Evolutionary conservation across 176 grass and related monocot genomes (phyloP).

Genomic region (Avena sativa): DNA sequence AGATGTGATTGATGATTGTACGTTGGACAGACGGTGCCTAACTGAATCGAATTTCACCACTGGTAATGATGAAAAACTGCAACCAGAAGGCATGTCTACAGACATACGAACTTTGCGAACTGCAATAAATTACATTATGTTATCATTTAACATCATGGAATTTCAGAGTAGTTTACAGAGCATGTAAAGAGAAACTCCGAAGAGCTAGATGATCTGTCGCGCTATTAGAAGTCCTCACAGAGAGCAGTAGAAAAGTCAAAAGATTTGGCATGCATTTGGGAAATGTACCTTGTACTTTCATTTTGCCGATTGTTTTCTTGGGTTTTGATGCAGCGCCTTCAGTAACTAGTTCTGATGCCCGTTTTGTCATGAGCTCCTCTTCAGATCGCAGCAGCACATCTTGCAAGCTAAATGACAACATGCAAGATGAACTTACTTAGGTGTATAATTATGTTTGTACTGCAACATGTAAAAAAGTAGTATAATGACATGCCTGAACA

Average conservation of each 20-base stretch:
- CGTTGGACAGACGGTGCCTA: slow-evolving; percentile 77
- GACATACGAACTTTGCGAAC: slow-evolving; percentile 97
- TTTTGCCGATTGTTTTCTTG: slow-evolving; percentile 93
- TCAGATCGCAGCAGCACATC: slow-evolving; percentile 90
- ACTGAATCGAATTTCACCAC: slow-evolving; percentile 78
- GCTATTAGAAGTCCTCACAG: slow-evolving; percentile 28
- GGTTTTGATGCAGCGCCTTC: slow-evolving; percentile 87
- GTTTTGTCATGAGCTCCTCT: slow-evolving; percentile 87
- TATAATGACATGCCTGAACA: slow-evolving; percentile 3
- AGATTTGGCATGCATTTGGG: not conserved
- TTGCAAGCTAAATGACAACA: slow-evolving; percentile 74
- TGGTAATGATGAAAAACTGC: slow-evolving; percentile 81
- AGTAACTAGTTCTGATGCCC: slow-evolving; percentile 73
- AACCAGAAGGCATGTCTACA: slow-evolving; percentile 90
- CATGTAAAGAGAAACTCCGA: not conserved
- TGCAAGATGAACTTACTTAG: slow-evolving; percentile 31
- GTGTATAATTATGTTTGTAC: slow-evolving; percentile 1
- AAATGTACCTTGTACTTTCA: slow-evolving; percentile 91
- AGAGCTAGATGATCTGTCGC: slow-evolving; percentile 1
- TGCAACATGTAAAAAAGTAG: slow-evolving; percentile 16
- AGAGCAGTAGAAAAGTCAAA: not conserved
- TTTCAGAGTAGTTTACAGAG: slow-evolving; percentile 28
- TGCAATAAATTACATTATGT: slow-evolving; percentile 56
- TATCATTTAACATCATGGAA: slow-evolving; percentile 27
- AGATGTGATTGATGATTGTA: slow-evolving; percentile 74